Evolutionary conservation across 2,329 filamentous ascomycete genomes (phyloP).

Genomic region (Phoma sp.): DNA sequence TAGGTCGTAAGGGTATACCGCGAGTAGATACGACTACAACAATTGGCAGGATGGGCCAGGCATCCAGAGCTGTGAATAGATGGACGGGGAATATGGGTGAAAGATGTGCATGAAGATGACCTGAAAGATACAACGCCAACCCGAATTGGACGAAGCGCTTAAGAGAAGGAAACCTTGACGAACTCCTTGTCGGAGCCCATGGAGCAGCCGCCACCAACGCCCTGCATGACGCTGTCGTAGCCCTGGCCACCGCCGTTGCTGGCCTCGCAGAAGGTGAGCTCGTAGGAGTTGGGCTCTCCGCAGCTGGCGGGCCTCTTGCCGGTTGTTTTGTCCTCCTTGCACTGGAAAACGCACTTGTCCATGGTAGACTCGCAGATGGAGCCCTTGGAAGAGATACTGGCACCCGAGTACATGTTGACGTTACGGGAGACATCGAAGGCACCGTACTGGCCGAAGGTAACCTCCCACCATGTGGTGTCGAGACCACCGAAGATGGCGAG

Average conservation of each 20-base stretch:
- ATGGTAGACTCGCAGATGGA: constrained; percentile 52
- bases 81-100: constrained; percentile 29
- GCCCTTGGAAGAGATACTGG: constrained; percentile 47
- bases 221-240: constrained; percentile 35
- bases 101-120: constrained; percentile 24
- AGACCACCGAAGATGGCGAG: constrained; percentile 49
- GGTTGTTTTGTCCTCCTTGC: constrained; percentile 32
- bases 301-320: not conserved
- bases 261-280: constrained; percentile 46
- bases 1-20: constrained; percentile 27
- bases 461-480: constrained; percentile 55
- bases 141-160: constrained; percentile 11
- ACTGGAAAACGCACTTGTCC: constrained; percentile 53
- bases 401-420: constrained; percentile 53
- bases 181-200: constrained; percentile 36
- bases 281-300: constrained; percentile 38
- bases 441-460: constrained; percentile 48
- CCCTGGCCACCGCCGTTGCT: constrained; percentile 35
- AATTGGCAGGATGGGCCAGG: constrained; percentile 17
- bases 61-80: constrained; percentile 24
- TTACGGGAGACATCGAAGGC: constrained; percentile 53
- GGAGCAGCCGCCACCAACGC: constrained; percentile 40
- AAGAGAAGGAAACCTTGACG: constrained; percentile 36
- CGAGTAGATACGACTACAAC: constrained; percentile 29
- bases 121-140: constrained; percentile 22